Evolutionary conservation across 1,284 basidiomycete genomes (phyloP).

Genomic region (Erythrobasidium hasegawianum): DNA sequence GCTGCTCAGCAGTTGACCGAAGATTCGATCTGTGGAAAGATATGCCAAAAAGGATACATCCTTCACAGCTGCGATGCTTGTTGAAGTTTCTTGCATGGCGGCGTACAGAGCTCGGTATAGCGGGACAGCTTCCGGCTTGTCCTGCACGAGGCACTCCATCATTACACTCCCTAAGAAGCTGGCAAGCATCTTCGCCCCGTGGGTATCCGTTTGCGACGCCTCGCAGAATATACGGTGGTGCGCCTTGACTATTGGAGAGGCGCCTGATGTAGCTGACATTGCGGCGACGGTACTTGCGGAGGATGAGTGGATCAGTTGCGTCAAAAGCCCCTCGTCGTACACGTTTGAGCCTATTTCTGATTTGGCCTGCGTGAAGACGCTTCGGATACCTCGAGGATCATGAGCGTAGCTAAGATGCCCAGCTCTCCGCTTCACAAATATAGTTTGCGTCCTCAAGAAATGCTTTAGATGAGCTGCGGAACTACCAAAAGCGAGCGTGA

Average conservation of each 20-base stretch:
- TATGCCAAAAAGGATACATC: not conserved
- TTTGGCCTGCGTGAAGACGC: conserved; percentile 74
- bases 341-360: conserved; percentile 67
- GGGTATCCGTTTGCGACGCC: conserved; percentile 1
- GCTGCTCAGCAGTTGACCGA: conserved; percentile 1
- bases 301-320: conserved; percentile 59
- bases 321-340: conserved; percentile 72
- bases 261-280: conserved; percentile 76
- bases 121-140: conserved; percentile 73
- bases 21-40: conserved; percentile 4
- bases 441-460: conserved; percentile 69
- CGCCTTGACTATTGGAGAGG: conserved; percentile 52
- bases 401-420: conserved; percentile 88
- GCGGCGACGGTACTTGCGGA: conserved; percentile 69
- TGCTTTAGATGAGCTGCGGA: conserved; percentile 64
- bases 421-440: conserved; percentile 86
- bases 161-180: conserved; percentile 70
- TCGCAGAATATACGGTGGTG: conserved; percentile 39
- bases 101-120: conserved; percentile 67
- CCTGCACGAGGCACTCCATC: conserved; percentile 80
- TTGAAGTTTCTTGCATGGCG: conserved; percentile 41
- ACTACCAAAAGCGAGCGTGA: conserved; percentile 69
- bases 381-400: conserved; percentile 86
- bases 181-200: conserved; percentile 48
- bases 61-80: conserved; percentile 39